Base-by-base conservation (phyloP, 1,139 yeast genomes). In the Yamadazyma dushanensis region DNA sequence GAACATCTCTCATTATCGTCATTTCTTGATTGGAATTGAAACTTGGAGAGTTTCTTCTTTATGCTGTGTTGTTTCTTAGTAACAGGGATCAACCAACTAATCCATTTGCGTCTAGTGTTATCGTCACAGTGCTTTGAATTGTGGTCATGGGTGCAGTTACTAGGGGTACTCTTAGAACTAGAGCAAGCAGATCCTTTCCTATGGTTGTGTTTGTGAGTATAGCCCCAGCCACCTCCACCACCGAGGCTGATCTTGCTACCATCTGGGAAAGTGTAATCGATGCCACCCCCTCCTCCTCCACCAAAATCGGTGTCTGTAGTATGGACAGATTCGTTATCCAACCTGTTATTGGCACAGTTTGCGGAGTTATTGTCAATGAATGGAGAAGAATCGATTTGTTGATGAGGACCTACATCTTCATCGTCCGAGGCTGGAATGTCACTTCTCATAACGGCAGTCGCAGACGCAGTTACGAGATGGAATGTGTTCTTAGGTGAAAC, bases 401-500 rank as follows among this genome's bases (percentile, higher is more conserved):
- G 27, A 18, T 30, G 30, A 16, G 23, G 17, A 5, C 8, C 29
- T 14, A 14, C 23, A 14, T 16, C 27, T 2, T 17, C 31, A 9
- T 14, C 42, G 29, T 34, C 39, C 6, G 38, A 35, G 3, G 19
- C 8, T 2, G 34, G 28, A 7, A 36, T 24, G 5, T 40, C 44
- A 30, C 49, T 56, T 19, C 39, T 38, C 10, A 40, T 28, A 32
- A 47, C 51, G 11, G 61, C 66, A 33, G 54, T 47, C n/a, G 66
- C 67, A 4, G 61, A 55, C 14, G 61, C 64, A 13, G 57, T 49
- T 30, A 61, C 54, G 30, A 66, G 49, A 46, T 66, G 66, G 39
- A 54, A 61, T 0, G 73, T 66, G 37, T 66, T 65, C 35, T 54
- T 63, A 0, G 75, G 75, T 2, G 72, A 65, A 2, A 68, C 66